Evolutionary conservation across 352 stramenopile genomes (phyloP).

Genomic region (Phytophthora capsici): DNA sequence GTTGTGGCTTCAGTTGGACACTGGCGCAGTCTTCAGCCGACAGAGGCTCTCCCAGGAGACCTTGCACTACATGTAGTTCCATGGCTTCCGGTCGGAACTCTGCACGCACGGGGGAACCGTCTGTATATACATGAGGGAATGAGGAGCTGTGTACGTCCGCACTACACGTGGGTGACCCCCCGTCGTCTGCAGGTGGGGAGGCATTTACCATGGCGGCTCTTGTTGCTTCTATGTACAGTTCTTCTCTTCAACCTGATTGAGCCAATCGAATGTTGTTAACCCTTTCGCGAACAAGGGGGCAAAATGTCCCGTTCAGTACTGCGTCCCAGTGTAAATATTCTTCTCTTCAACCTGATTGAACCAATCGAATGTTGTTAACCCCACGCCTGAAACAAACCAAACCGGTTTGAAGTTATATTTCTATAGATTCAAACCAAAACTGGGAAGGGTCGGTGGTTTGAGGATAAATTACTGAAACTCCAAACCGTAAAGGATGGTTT

Average conservation of each 20-base stretch:
- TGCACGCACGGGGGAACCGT: neutral
- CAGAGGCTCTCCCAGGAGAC: constrained; percentile 41
- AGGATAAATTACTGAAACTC: too few species aligned
- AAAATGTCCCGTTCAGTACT: too few species aligned
- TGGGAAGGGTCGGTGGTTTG: too few species aligned
- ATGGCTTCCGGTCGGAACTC: neutral
- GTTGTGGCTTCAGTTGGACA: constrained; percentile 41
- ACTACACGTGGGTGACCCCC: constrained; percentile 16
- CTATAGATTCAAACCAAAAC: too few species aligned
- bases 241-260: constrained; percentile 28
- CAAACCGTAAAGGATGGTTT: too few species aligned
- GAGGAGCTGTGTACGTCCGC: constrained; percentile 2
- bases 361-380: constrained; percentile 4
- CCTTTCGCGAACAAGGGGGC: too few species aligned
- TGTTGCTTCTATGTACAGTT: constrained; percentile 8
- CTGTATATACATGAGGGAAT: too few species aligned
- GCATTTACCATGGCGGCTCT: constrained; percentile 16
- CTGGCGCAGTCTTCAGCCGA: constrained; percentile 31
- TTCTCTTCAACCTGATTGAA: constrained; percentile 27
- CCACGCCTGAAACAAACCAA: too few species aligned
- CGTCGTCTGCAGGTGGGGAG: constrained; percentile 12
- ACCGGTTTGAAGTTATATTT: too few species aligned
- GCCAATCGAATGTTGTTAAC: constrained; percentile 6
- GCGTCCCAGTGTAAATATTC: too few species aligned
- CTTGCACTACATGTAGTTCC: too few species aligned